Base-by-base conservation (phyloP, 768 basidiomycete genomes). In the Naganishia kalamii region DNA sequence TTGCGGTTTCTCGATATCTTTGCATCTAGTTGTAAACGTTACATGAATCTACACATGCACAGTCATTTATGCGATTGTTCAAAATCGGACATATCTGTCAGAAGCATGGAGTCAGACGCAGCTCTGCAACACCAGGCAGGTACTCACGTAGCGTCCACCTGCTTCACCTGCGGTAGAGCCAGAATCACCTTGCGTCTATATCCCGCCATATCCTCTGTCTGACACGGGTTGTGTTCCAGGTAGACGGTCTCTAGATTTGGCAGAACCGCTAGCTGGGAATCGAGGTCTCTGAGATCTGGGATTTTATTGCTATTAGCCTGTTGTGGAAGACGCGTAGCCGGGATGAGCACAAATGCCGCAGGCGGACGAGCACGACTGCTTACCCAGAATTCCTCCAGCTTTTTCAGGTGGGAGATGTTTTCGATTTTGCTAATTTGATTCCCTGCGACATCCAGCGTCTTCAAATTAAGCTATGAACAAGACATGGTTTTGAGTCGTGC, bases 301-400 rank as follows among this genome's bases (percentile, higher is more conserved):
- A 99, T 88, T 72, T 86, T 81, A 79, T 99, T 99, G 68, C 89
- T 84, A 76, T 87, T 96, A 69, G 92, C 84, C 93, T 97, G 75
- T n/a, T 46, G 32, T n/a, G 13, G 1, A 33, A 25, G 17, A 40
- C 13, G 23, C 1, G 19, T 5, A 12, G 32, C 19, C 27, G 35
- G 60, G 37, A 37, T 43, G 29, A 35, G 1, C 23, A 67, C 32
- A 23, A 51, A 43, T 15, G 43, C 21, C 12, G 15, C 43, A 33
- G 15, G 30, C 51, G 12, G 43, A 17, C 29, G 44, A 29, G 33
- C 13, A 4, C 0, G 13, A 21, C 4, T 30, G 48, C 30, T 21
- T 66, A 93, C 92, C 96, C 96, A 99, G 70, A 99, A 83, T 74
- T 99, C 96, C 72, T 92, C 89, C n/a, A 99, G 80, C 3, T 81